Conservation (phyloP, 163 green algal genomes). For the Picocystis sp. region DNA sequence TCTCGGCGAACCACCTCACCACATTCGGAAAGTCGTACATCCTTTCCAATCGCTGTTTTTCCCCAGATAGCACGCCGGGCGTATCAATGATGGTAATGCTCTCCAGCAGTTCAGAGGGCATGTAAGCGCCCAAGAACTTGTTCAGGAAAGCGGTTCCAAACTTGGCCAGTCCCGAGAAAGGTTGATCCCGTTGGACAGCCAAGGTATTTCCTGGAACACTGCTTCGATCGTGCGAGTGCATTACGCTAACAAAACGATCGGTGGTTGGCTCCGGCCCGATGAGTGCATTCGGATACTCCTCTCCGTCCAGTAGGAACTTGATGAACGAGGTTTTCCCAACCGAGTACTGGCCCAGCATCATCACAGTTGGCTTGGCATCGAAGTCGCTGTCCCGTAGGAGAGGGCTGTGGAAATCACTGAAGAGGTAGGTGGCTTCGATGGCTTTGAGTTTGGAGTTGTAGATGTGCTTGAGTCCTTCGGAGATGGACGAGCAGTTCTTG, state of each 20-base stretch:
- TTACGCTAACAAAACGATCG: conserved; percentile 79
- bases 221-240: conserved; percentile 55
- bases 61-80: conserved; percentile 54
- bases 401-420: conserved; percentile 76
- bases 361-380: conserved; percentile 82
- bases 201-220: conserved; percentile 87
- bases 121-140: conserved; percentile 66
- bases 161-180: conserved; percentile 34
- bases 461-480: conserved; percentile 80
- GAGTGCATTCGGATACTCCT: conserved; percentile 69
- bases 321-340: conserved; percentile 90
- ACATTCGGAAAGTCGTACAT: conserved; percentile 64
- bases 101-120: conserved; percentile 27
- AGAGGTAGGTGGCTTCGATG: conserved; percentile 84
- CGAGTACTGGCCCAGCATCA: conserved; percentile 93
- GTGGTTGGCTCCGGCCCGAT: conserved; percentile 86
- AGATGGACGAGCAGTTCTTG: conserved; percentile 43
- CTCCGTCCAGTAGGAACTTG: conserved; percentile 64
- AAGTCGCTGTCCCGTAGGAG: conserved; percentile 65
- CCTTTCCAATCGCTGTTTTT: conserved; percentile 94
- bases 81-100: conserved; percentile 88
- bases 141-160: conserved; percentile 60
- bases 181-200: conserved; percentile 81
- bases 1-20: conserved; percentile 71
- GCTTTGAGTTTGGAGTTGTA: conserved; percentile 78